Base-by-base conservation (phyloP, 257 asterid genomes). In the Penstemon newberryi region DNA sequence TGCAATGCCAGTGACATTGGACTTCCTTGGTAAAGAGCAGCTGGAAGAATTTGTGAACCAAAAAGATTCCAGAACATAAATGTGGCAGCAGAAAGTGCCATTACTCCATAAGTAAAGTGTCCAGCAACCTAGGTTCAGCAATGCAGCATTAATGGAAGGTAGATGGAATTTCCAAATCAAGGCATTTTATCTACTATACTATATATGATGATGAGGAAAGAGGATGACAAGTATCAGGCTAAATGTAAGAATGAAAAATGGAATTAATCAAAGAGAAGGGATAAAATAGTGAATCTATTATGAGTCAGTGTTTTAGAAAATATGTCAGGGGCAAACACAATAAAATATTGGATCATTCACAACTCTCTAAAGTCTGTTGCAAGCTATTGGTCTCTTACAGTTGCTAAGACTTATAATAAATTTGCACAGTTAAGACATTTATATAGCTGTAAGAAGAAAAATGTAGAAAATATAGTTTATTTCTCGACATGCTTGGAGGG, bases 21-120 rank as follows among this genome's bases (percentile, higher is more conserved):
- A 83, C 87, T 86, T 77, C 97, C 96, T 78, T 91, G 97, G 82
- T 87, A 81, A 75, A 94, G 79, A 74, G 96, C 79, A 57, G 91
- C 89, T 43, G 99, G 97, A 77, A 94, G 86, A 74, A 91, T 55
- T 56, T 66, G 90, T 15, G 92, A 77, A 77, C 99, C 96, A 77
- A 87, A 85, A 65, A 83, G 79, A 81, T 83, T 94, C 96, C 99
- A 94, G 88, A 94, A 87, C 85, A 84, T 70, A 84, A 89, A 94
- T 70, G 99, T 94, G 79, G 97, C 97, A 72, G 91, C 96, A 71
- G 99, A 91, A 71, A 94, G 85, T 1, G 95, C 85, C 96, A 94
- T 94, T 70, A 94, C 99, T 64, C 99, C 97, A 66, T 94, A 91
- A 33, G 97, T 94, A 79, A 94, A 94, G 66, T 89, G 83, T 69